phyloP scores from a whole-genome alignment of 176 grass and related monocot genomes.

The Otatea glauca region DNA sequence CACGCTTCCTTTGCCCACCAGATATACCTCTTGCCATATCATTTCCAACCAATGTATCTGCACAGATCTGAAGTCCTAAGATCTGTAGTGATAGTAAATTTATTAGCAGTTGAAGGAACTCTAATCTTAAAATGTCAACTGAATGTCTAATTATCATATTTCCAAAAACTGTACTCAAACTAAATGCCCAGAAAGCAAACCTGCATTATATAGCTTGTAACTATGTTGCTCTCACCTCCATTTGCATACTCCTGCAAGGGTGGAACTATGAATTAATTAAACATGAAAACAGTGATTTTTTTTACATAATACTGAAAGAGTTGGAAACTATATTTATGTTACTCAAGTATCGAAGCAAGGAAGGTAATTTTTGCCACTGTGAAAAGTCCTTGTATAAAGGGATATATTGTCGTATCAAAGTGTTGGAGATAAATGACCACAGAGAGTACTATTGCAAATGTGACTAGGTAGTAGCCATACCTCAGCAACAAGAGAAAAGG shows the following conservation, averaged over 20 bases:
- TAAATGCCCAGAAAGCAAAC: conserved; percentile 13
- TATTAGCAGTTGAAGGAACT: conserved; percentile 3
- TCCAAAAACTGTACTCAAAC: conserved; percentile 24
- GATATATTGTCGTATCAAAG: neutral
- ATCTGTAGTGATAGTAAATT: conserved; percentile 39
- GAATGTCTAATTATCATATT: neutral
- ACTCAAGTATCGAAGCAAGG: neutral
- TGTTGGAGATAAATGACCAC: neutral
- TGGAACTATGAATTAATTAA: neutral
- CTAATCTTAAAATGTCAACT: neutral
- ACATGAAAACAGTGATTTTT: neutral
- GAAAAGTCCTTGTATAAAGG: neutral
- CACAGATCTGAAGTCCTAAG: conserved; percentile 63
- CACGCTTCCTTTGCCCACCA: conserved; percentile 75
- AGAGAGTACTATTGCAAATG: too few species aligned
- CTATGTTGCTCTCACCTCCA: conserved; percentile 50
- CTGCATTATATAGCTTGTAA: conserved; percentile 76
- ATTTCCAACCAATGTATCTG: conserved; percentile 66
- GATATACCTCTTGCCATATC: conserved; percentile 74
- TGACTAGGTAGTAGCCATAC: too few species aligned
- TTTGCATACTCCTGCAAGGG: conserved; percentile 54
- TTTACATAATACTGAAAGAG: neutral
- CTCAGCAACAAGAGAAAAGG: too few species aligned
- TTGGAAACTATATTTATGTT: neutral
- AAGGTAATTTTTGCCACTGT: neutral